Base-by-base conservation (phyloP, 106 monocot genomes). In the Vanilla planifolia region DNA sequence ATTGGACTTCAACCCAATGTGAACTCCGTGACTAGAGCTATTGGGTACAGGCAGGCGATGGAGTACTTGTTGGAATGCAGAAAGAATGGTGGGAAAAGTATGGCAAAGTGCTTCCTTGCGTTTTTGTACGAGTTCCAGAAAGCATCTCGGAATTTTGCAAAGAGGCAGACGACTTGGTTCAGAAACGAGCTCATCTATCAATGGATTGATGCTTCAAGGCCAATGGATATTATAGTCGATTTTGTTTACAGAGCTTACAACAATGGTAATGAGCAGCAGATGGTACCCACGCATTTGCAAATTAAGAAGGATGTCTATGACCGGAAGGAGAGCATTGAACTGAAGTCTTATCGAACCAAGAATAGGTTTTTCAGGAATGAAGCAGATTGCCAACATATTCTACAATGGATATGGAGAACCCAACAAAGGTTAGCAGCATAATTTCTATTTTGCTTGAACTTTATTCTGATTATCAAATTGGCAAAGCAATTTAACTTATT, bases 161-260 rank as follows among this genome's bases (percentile, higher is more conserved):
- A 87, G 84, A 84, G 96, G 76, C 96, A 91, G 63, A 63, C 88
- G 60, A 88, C 89, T 42, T 96, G 96, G 96, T 90, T 87, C 65
- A 70, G 90, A 8, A 87, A 84, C 52, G 96, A 96, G 62, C 41
- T 36, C 3, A 84, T 84, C 13, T 91, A 96, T 59, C 67, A 80
- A 20, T 91, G 96, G 90, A 45, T 96, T 35, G 84, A 96, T 43
- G 79, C 86, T 28, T 84, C 90, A n/a, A 57, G 30, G 43, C 83
- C 89, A 19, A 62, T 91, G 26, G 87, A 87, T 13, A 55, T 51
- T 24, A 75, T 91, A 39, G 48, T 81, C 24, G 68, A 71, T 3
- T 91, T 79, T 40, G 50, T 88, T 39, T 72, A 65, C 44, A 37
- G 75, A 42, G 67, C 81, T 51, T 91, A 82, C 48, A 55, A 57